phyloP scores from a whole-genome alignment of 129 eudicot genomes.

The Glebionis coronaria region DNA sequence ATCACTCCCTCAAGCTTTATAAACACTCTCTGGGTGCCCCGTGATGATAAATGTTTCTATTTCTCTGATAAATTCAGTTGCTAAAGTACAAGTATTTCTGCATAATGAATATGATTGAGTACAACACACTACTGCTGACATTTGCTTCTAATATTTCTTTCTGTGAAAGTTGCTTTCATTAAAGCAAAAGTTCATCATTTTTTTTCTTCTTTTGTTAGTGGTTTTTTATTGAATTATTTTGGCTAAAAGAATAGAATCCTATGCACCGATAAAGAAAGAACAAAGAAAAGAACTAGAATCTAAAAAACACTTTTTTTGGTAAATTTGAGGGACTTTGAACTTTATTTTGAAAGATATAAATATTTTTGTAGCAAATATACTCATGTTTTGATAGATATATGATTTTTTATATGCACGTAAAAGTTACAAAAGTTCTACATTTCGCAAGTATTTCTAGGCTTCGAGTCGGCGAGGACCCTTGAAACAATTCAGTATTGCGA shows the following conservation, averaged over 20 bases:
- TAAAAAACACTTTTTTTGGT: conserved; percentile 25
- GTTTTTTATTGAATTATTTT: conserved; percentile 12
- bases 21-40: conserved; percentile 1
- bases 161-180: conserved; percentile 37
- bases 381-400: too few species aligned
- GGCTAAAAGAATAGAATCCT: conserved; percentile 29
- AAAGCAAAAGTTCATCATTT: conserved; percentile 22
- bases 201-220: conserved; percentile 25
- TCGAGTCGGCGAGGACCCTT: too few species aligned
- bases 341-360: too few species aligned
- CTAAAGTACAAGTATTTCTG: conserved; percentile 29
- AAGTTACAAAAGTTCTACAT: too few species aligned
- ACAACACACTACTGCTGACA: conserved; percentile 37
- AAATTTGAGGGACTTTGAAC: conserved; percentile 19
- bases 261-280: conserved; percentile 31
- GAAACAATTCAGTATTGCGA: too few species aligned
- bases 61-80: conserved; percentile 2
- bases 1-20: too few species aligned
- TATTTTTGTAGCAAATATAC: background rate
- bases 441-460: too few species aligned
- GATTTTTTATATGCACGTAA: too few species aligned
- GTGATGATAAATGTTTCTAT: conserved; percentile 10
- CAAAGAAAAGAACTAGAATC: conserved; percentile 24
- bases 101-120: conserved; percentile 20
- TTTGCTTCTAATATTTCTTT: conserved; percentile 28